Base-by-base conservation (phyloP, 1,284 basidiomycete genomes). In the Meira miltonrushii region DNA sequence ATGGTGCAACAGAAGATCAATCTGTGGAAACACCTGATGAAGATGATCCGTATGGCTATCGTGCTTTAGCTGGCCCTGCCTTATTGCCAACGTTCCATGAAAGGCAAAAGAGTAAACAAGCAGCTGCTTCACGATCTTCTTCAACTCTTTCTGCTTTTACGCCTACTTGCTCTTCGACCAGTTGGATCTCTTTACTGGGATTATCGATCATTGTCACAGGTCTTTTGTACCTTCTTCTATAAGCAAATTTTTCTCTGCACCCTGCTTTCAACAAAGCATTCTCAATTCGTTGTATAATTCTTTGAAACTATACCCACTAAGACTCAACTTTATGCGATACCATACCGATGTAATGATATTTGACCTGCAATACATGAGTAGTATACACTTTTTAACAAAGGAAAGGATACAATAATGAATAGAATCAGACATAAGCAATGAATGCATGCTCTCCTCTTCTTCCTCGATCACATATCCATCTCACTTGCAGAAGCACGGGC, bases 131-230 rank as follows among this genome's bases (percentile, higher is more conserved):
- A 33, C 28, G 28, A 3, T 33, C 28, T 33, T 4, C 28, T 33
- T 33, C 28, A 33, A 86, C 40, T 62, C 62, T 62, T 82, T 82
- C 69, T 85, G 82, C 46, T 86, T 83, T 67, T 89, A 93, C 0
- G 92, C 93, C 82, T 84, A 94, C 79, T 95, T 90, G 77, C 92
- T 90, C 57, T 92, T 59, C 39, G 73, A 67, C 12, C 65, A 54
- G 15, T 63, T n/a, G 53, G 12, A 55, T 33, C 28, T 33, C 28
- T 33, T 33, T 33, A 33, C 9, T 28, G 21, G 40, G 40, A 13
- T 13, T 43, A 23, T 13, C 38, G 13, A 53, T 43, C 13, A 39
- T 53, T 5, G 51, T 53, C 12, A 12, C 13, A 3, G 17, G 51
- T 19, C 21, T 53, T 25, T 39, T 53, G 40, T 39, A 53, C 38